Base-by-base conservation (phyloP, 2,329 filamentous ascomycete species). In the Xylariomycetidae sp. region DNA sequence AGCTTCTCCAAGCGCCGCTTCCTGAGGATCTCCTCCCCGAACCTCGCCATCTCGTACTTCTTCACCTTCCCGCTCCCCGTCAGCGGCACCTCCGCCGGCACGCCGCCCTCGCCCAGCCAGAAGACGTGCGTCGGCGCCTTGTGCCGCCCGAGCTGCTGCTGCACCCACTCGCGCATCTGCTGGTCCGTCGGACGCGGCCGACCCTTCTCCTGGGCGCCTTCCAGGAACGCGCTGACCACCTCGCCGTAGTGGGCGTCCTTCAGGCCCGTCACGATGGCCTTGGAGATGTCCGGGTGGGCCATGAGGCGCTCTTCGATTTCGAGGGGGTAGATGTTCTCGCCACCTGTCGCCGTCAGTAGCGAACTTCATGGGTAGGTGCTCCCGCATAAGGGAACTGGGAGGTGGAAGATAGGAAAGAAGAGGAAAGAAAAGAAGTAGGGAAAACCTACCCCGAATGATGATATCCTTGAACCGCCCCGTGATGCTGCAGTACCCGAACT, bases 391-490 rank as follows among this genome's bases (percentile, higher is more conserved):
- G 15, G 16, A 23, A 26, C 3, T 8, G 15, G 19, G 6, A 30
- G 8, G 19, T 19, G 20, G 9, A 18, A 13, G 19, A 30, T 37
- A 14, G 29, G 37, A 34, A 26, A 24, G 24, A 13, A 12, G 25
- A 26, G 16, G 13, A 19, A 20, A 30, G 33, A 23, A 37, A n/a
- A 17, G 16, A 10, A 13, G 6, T 31, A 14, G 14, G 26, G 17
- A 14, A 24, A 29, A 35, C 61, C 33, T 48, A 68, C 78, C 82
- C 48, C 82, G 67, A 39, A 87, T 87, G 37, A 87, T 85, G 22
- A 87, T 85, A 38, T 88, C 83, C 61, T 87, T 87, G 60, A 85
- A 85, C 14, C 82, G 67, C 1, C 83, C 82, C 0, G 82, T 87
- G 45, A 88, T 86, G 6, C 66, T 70, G 45, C 81, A 85, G 51